These are phyloP conservation scores for Heteromeles arbutifolia DNA, from an alignment of 306 rosid genomes.

Conservation along the genomic window DNA sequence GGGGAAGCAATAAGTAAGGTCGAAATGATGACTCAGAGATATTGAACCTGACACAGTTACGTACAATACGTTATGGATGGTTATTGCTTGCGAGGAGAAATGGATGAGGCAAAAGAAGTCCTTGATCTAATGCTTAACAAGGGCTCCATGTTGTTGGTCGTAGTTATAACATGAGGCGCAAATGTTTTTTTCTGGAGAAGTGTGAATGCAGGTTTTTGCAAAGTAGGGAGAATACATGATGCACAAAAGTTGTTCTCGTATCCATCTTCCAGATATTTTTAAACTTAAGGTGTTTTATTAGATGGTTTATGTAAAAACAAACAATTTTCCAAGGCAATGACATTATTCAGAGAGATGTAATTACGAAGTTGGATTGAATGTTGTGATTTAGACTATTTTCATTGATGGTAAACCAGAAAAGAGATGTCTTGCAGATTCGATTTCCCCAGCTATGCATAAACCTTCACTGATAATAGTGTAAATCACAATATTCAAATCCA, in stretches of 20 bases:
- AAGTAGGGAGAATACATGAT: neutral
- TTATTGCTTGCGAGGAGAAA: neutral
- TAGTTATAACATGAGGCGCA: neutral
- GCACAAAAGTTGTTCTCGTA: neutral
- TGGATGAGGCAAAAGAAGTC: slow-evolving; percentile 2
- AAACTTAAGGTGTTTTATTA: neutral
- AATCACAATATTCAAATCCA: neutral
- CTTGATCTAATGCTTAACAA: neutral
- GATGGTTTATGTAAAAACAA: neutral
- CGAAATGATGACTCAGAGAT: slow-evolving; percentile 9
- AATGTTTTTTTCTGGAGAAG: too few relatives aligned
- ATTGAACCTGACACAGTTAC: neutral
- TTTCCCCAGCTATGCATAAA: neutral
- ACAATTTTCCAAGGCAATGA: neutral
- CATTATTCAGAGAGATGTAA: neutral
- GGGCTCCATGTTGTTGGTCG: neutral
- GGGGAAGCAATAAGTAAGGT: neutral
- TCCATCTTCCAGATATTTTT: neutral
- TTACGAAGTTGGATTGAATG: neutral
- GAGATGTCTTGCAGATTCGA: neutral
- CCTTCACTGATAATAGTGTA: neutral
- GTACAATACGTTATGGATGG: neutral
- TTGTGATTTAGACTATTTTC: neutral
- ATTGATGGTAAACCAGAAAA: neutral
- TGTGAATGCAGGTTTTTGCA: neutral